A percentile compares a stretch with the other conserved stretches of the same genome.
Evolutionary conservation across 1,284 basidiomycete species (phyloP).

Genomic region (Cutaneotrichosporon curvatum): DNA sequence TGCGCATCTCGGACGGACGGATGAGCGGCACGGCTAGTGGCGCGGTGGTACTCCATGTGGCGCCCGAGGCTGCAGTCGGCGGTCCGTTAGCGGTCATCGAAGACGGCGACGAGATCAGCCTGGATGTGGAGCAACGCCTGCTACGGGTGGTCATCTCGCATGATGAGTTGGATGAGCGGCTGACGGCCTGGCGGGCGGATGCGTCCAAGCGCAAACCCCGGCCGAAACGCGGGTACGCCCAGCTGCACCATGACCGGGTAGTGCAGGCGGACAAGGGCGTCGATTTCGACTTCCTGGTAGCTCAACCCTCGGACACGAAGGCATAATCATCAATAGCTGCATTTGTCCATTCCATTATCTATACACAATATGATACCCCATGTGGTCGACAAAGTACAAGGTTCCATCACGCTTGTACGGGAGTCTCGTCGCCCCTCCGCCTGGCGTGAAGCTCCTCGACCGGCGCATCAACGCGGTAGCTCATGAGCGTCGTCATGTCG

Average conservation of each 20-base stretch:
- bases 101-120: constrained; percentile 36
- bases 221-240: constrained; percentile 32
- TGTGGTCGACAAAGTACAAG: too few relatives aligned
- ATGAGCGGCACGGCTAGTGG: constrained; percentile 44
- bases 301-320: neutral
- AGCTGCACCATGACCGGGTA: constrained; percentile 31
- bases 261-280: constrained; percentile 37
- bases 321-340: too few relatives aligned
- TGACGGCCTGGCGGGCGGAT: constrained; percentile 17
- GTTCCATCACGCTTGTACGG: too few relatives aligned
- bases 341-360: too few relatives aligned
- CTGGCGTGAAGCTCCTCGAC: constrained; percentile 11
- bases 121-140: constrained; percentile 31
- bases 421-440: neutral
- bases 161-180: constrained; percentile 25
- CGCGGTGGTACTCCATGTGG: constrained; percentile 40
- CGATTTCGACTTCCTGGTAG: constrained; percentile 37
- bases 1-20: constrained; percentile 40
- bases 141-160: constrained; percentile 22
- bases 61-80: constrained; percentile 42
- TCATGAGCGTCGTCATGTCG: constrained; percentile 9
- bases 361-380: neutral
- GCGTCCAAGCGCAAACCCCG: neutral
- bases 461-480: constrained; percentile 10
- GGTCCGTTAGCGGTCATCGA: constrained; percentile 40